A percentile compares a stretch with the other conserved stretches of the same genome.
These are phyloP conservation scores for Sanghuangporus baumii DNA, from an alignment of 1,284 basidiomycete species.

Conservation along the genomic window DNA sequence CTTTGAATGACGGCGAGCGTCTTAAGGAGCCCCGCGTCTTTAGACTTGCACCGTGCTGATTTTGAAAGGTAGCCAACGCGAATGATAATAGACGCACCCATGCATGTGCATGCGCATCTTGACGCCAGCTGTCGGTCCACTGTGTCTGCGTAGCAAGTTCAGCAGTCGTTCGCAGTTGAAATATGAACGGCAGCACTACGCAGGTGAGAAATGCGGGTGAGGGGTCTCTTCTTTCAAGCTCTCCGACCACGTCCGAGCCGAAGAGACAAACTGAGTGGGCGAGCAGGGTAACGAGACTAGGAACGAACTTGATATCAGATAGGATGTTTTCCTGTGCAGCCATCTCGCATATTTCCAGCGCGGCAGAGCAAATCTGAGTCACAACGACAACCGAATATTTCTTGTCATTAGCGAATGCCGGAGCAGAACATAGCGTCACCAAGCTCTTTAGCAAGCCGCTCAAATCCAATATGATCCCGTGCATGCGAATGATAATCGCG, in stretches of 20 bases:
- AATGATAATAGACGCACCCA: conserved; percentile 67
- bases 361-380: conserved; percentile 51
- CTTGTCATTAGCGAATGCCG: conserved; percentile 45
- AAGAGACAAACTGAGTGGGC: conserved; percentile 46
- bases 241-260: conserved; percentile 48
- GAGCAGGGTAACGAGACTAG: conserved; percentile 49
- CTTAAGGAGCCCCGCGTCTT: conserved; percentile 11
- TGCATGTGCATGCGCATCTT: conserved; percentile 39
- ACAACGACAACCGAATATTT: conserved; percentile 52
- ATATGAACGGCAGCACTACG: conserved; percentile 56
- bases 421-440: conserved; percentile 39
- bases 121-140: conserved; percentile 40
- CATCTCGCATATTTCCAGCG: conserved; percentile 49
- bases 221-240: conserved; percentile 50
- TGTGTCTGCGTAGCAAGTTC: conserved; percentile 39
- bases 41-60: conserved; percentile 18
- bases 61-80: conserved; percentile 44
- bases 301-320: conserved; percentile 44
- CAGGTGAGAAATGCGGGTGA: conserved; percentile 55
- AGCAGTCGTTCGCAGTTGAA: conserved; percentile 47
- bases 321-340: conserved; percentile 49
- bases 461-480: conserved; percentile 53
- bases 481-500: conserved; percentile 49
- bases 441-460: conserved; percentile 56
- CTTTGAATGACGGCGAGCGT: conserved; percentile 20